These are phyloP conservation scores for Xylaria multiplex DNA, from an alignment of 2,329 filamentous ascomycete species.

Conservation along the genomic window DNA sequence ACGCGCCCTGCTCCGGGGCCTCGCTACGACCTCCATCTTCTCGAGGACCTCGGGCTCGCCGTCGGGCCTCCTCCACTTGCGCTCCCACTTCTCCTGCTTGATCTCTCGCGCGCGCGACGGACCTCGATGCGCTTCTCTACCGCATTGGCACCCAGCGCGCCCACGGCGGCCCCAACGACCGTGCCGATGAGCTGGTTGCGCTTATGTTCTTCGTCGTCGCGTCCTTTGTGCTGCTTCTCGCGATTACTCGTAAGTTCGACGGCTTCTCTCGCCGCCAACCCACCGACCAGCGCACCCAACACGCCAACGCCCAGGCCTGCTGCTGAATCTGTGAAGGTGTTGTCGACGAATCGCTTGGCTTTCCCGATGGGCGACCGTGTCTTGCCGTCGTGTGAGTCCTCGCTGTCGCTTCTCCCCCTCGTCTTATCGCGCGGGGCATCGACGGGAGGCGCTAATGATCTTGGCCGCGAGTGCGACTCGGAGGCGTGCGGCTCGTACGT, in stretches of 20 bases:
- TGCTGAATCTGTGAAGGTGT: conserved; percentile 60
- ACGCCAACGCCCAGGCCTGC: conserved; percentile 63
- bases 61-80: conserved; percentile 37
- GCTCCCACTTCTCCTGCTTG: conserved; percentile 45
- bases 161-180: conserved; percentile 64
- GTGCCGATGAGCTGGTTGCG: conserved; percentile 58
- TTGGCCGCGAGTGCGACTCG: conserved; percentile 43
- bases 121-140: conserved; percentile 48
- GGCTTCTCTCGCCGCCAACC: conserved; percentile 62
- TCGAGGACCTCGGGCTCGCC: conserved; percentile 34
- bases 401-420: conserved; percentile 37
- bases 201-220: conserved; percentile 46
- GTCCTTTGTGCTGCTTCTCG: conserved; percentile 37
- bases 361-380: conserved; percentile 52
- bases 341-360: conserved; percentile 55
- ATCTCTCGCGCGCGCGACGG: conserved; percentile 43
- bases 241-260: conserved; percentile 53
- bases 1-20: conserved; percentile 37
- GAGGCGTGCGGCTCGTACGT: conserved; percentile 55
- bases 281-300: conserved; percentile 64
- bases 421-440: conserved; percentile 35
- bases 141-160: conserved; percentile 62
- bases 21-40: conserved; percentile 40
- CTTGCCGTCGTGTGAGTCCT: conserved; percentile 42
- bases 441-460: conserved; percentile 43